Conservation (phyloP, 1,284 basidiomycete species). For the Fistulinella cinereoalba region DNA sequence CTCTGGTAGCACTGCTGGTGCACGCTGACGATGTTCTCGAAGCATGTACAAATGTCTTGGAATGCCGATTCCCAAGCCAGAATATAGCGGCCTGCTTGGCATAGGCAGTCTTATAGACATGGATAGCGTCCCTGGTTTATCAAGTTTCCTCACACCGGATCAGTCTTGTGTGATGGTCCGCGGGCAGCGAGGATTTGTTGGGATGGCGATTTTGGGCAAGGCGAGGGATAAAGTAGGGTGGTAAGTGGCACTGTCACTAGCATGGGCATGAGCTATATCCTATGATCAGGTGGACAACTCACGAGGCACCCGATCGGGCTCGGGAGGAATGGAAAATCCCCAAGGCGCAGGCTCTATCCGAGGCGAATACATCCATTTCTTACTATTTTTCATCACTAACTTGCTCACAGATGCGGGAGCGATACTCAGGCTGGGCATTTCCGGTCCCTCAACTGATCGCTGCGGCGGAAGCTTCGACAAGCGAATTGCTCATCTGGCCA, state of each 20-base stretch:
- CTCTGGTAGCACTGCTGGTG: background rate
- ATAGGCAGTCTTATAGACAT: constrained; percentile 23
- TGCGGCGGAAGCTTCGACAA: constrained; percentile 16
- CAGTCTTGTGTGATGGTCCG: constrained; percentile 31
- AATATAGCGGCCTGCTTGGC: constrained; percentile 32
- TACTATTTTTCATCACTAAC: background rate
- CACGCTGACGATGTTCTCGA: constrained; percentile 5
- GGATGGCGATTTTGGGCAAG: constrained; percentile 29
- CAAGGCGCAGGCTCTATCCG: constrained; percentile 21
- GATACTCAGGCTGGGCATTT: constrained; percentile 30
- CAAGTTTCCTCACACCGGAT: constrained; percentile 16
- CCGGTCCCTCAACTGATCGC: constrained; percentile 30
- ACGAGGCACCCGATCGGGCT: constrained; percentile 25
- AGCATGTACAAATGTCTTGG: constrained; percentile 28
- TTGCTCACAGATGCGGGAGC: constrained; percentile 20
- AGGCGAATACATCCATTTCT: constrained; percentile 6
- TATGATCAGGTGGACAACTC: constrained; percentile 33
- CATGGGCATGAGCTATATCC: background rate
- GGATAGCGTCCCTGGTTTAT: constrained; percentile 23
- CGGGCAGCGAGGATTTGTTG: constrained; percentile 30
- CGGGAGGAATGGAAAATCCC: constrained; percentile 32
- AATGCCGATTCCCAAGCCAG: constrained; percentile 19
- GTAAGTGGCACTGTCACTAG: constrained; percentile 9
- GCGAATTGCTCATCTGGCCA: constrained; percentile 29
- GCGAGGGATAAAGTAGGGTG: constrained; percentile 24